Base-by-base conservation (phyloP, 352 stramenopile genomes). In the Phytophthora multivora region DNA sequence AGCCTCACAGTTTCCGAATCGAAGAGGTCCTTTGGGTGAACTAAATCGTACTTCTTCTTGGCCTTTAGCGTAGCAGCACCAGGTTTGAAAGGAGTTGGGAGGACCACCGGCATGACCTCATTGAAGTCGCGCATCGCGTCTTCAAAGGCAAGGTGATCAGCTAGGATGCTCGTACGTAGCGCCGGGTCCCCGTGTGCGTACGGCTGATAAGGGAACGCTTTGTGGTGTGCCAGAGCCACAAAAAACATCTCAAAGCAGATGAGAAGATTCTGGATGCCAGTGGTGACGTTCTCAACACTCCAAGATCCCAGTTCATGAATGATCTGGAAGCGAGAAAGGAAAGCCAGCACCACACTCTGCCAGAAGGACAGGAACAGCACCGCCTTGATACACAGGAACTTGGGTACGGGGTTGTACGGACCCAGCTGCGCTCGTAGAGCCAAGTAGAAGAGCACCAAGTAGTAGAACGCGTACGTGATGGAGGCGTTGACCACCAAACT, bases 181-280 rank as follows among this genome's bases (percentile, higher is more conserved):
- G 84, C 76, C 0, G 77, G 65, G 28, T 75, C 66, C 0, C 79
- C 59, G 67, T 83, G 71, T 4, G 78, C 43, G 45, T 92, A 96
- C 49, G 97, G 91, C 10, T 94, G 80, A 45, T 93, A 95, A 0
- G 96, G 91, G 71, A 99, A 99, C 18, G 96, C 96, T 61, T 94
- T 96, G 40, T 98, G 97, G 77, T 99, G 97, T 7, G 96, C 97
- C 51, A 99, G 83, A 3, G 90, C 87, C 31, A 99, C 97, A 35
- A 99, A 86, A 46, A 98, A 94, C 97, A 99, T 99, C 79, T 99
- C 97, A 43, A 99, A 90, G 79, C 97, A 99, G 73, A 99, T 99
- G 23, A 99, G 87, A 59, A 99, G 90, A 68, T 99, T 99, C 71
- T 99, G 96, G 50, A 99, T 91, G 50, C 93, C 96, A 47, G 97